Conservation (phyloP, 768 basidiomycete genomes). For the Tulasnella sp. region DNA sequence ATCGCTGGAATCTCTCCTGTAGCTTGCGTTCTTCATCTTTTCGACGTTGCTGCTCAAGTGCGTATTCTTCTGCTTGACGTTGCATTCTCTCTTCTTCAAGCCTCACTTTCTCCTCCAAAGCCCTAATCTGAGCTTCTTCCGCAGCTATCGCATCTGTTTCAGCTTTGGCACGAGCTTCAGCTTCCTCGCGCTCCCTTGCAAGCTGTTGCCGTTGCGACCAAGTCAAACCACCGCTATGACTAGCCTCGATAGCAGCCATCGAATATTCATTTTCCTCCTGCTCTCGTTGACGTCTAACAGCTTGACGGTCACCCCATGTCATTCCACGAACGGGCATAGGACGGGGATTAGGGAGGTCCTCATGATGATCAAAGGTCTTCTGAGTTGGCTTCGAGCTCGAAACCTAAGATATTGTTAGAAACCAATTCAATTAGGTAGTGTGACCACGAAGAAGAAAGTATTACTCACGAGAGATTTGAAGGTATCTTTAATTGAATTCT, state of each 20-base stretch:
- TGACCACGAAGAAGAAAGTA: not conserved
- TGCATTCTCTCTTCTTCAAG: constrained; percentile 4
- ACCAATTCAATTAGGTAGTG: not conserved
- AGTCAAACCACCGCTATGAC: not conserved
- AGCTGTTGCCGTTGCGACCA: constrained; percentile 9
- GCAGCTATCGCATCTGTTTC: not conserved
- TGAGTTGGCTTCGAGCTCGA: not conserved
- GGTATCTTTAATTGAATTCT: not conserved
- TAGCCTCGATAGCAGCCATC: not conserved
- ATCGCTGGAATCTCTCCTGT: too few relatives aligned
- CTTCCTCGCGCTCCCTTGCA: constrained; percentile 2
- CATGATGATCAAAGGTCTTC: not conserved
- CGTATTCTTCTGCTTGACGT: too few relatives aligned
- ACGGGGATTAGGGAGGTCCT: not conserved
- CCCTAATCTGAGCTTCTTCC: constrained; percentile 4
- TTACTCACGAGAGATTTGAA: not conserved
- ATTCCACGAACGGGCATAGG: constrained; percentile 1
- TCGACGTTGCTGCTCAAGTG: too few relatives aligned
- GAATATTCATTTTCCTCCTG: not conserved
- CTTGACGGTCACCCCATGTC: constrained; percentile 11
- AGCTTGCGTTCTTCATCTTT: too few relatives aligned
- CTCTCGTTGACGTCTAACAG: not conserved
- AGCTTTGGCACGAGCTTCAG: not conserved
- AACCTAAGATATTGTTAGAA: not conserved
- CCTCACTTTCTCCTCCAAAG: not conserved